Conservation (phyloP, 176 grass and related monocot genomes). For the Bothriochloa decipiens region DNA sequence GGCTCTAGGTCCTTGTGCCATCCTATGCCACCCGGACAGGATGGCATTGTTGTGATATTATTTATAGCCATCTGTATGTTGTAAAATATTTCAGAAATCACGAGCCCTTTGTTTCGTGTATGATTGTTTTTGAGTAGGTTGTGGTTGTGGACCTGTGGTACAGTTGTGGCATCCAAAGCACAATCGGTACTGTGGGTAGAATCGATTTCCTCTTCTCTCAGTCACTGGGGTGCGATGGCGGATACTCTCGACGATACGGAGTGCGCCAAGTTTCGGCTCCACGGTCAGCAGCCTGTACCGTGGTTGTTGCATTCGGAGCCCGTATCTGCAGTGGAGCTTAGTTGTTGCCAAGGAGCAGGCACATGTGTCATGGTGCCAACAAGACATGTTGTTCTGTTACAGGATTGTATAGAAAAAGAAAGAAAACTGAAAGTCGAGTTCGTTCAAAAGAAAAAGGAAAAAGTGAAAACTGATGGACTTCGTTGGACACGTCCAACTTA, state of each 20-base stretch:
- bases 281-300: background rate
- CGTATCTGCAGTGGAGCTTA: background rate
- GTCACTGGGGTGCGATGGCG: background rate
- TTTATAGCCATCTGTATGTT: conserved; percentile 2
- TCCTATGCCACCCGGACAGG: background rate
- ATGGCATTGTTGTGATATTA: conserved; percentile 14
- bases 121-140: conserved; percentile 5
- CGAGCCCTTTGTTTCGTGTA: background rate
- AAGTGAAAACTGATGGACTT: background rate
- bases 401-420: background rate
- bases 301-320: background rate
- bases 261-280: too few relatives aligned
- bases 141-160: background rate
- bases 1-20: background rate
- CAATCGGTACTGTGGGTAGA: background rate
- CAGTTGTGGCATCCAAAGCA: background rate
- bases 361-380: background rate
- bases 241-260: too few relatives aligned
- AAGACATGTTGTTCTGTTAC: background rate
- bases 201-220: background rate
- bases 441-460: background rate
- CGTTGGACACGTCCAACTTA: background rate
- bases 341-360: background rate
- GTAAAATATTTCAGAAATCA: conserved; percentile 35
- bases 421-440: background rate